phyloP scores from a whole-genome alignment of 148 eudicot genomes.

The Camellia lanceoleosa region DNA sequence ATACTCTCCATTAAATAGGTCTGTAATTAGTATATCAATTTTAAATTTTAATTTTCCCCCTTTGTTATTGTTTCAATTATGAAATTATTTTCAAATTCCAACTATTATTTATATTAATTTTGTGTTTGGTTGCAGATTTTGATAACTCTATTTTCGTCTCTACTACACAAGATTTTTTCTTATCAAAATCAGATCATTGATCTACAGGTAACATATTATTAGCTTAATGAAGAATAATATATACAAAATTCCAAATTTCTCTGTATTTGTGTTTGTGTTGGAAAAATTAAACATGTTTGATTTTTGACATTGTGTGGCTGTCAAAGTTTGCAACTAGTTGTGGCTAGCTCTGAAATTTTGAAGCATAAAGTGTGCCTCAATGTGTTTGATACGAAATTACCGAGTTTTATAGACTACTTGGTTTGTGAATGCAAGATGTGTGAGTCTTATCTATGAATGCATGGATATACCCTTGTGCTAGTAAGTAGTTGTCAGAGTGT shows the following conservation, averaged over 20 bases:
- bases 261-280: neutral
- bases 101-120: neutral
- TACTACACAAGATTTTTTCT: conserved; percentile 38
- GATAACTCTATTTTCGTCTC: conserved; percentile 30
- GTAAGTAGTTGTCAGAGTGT: neutral
- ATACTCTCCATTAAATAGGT: too few relatives aligned
- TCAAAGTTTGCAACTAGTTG: neutral
- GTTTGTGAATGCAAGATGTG: neutral
- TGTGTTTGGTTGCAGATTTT: conserved; percentile 39
- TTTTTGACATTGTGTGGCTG: neutral
- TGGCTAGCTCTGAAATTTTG: neutral
- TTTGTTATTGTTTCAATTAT: neutral
- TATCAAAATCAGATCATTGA: conserved; percentile 38
- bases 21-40: too few relatives aligned
- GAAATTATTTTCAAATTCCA: neutral
- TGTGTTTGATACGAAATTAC: neutral
- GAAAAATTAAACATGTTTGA: neutral
- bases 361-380: neutral
- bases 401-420: neutral
- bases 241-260: neutral
- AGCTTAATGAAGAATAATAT: neutral
- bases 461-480: neutral
- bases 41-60: too few relatives aligned
- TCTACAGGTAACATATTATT: conserved; percentile 38
- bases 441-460: neutral